Evolutionary conservation across 2,329 filamentous ascomycete genomes (phyloP), one percentile per base, ranked within the genome.

Genomic region (Rachicladosporium sp.): DNA sequence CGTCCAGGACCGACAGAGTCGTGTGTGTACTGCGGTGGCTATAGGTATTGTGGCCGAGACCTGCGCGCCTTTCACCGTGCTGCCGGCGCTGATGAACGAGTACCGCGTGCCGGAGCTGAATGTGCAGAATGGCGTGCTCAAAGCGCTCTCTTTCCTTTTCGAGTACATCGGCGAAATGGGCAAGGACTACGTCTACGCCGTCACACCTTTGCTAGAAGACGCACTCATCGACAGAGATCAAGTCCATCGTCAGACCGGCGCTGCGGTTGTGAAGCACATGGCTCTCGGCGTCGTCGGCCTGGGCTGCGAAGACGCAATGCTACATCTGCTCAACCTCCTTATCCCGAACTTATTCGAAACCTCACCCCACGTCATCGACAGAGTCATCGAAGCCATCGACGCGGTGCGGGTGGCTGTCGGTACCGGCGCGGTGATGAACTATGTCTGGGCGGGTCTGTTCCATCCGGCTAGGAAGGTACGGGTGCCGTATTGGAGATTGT

Each of bases 121-220:
- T 59, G 91, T 98, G 19, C 91, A 98, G 61, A 98, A 98, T 52
- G 91, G 91, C 66, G 91, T 98, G 29, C 78, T 98, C 58, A 98
- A 98, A 63, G 88, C 88, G 4, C 73, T 98, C 38, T 93, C 85
- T 5, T 98, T 98, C 73, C 72, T 98, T 45, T 98, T 96, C 57
- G 91, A 98, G 59, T 98, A 98, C 65, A 98, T 98, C 60, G 91
- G 91, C 47, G 91, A 98, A 64, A 96, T 98, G 91, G 58, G 87
- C 47, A 98, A 96, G 66, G 91, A 98, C 63, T 98, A 98, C 60
- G 91, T 98, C 57, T 98, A 98, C 57, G 91, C 93, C 11, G 88
- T 98, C 29, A 95, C 88, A 2, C 91, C 91, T 5, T 70, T 98
- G 7, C 78, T 98, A 2, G 91, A 98, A 59, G 91, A 98, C 58